Percentiles rank a stretch among this genome's conserved stretches.
Evolutionary conservation across 441 rosid species (phyloP).

Genomic region (Adansonia grandidieri): DNA sequence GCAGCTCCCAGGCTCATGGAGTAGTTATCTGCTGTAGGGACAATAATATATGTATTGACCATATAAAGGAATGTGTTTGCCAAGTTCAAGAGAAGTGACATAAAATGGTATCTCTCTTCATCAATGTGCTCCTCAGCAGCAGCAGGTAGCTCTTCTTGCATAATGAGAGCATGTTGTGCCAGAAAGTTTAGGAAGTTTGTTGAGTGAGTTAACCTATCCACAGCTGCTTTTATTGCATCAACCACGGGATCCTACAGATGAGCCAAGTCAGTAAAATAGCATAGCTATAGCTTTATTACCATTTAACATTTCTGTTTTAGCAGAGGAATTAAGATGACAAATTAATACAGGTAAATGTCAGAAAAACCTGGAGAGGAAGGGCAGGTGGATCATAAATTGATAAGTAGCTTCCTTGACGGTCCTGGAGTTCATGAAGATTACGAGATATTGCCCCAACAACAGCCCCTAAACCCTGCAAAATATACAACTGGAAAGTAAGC

Average conservation of each 20-base stretch:
- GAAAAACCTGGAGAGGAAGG: conserved; percentile 72
- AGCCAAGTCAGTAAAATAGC: conserved; percentile 23
- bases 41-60: conserved; percentile 97
- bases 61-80: conserved; percentile 93
- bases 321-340: neutral
- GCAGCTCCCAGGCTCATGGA: conserved; percentile 97
- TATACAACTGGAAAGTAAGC: conserved; percentile 29
- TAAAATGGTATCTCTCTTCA: conserved; percentile 77
- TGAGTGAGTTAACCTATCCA: conserved; percentile 79
- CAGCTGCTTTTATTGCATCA: conserved; percentile 80
- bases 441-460: conserved; percentile 98
- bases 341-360: neutral
- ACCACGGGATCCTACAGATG: conserved; percentile 82
- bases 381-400: conserved; percentile 95
- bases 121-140: conserved; percentile 69
- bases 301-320: neutral
- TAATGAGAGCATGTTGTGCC: conserved; percentile 97
- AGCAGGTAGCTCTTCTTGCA: conserved; percentile 91
- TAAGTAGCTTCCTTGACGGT: conserved; percentile 89
- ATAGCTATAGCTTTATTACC: conserved; percentile 18
- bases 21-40: conserved; percentile 99
- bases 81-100: conserved; percentile 83
- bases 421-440: conserved; percentile 97
- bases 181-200: conserved; percentile 87
- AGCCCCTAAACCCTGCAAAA: conserved; percentile 90